These are phyloP conservation scores for Maudiozyma barnettii DNA, from an alignment of 805 yeast genomes.

Conservation along the genomic window DNA sequence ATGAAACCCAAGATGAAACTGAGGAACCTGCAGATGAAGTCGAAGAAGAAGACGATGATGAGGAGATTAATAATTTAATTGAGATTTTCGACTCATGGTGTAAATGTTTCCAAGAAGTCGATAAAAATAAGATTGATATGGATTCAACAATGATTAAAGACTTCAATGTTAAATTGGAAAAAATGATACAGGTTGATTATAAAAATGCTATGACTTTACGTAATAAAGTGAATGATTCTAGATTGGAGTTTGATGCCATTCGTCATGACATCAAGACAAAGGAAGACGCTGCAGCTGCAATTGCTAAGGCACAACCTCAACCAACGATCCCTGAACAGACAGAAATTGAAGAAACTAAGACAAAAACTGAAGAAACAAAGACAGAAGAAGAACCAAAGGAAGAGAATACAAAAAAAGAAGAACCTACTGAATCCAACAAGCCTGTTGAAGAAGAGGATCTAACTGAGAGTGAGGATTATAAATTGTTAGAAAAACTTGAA, in stretches of 20 bases:
- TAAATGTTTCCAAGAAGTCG: constrained; percentile 49
- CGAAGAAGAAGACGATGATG: constrained; percentile 35
- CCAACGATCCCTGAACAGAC: constrained; percentile 32
- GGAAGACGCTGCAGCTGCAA: constrained; percentile 36
- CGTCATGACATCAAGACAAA: constrained; percentile 44
- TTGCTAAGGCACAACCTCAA: background rate
- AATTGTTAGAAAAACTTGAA: constrained; percentile 49
- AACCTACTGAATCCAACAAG: background rate
- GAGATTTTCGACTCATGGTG: constrained; percentile 39
- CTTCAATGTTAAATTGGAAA: constrained; percentile 48
- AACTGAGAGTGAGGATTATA: constrained; percentile 25
- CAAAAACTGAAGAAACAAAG: constrained; percentile 11
- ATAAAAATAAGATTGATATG: constrained; percentile 59
- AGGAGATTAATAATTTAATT: constrained; percentile 43
- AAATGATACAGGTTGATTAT: constrained; percentile 47
- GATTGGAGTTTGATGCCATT: constrained; percentile 60
- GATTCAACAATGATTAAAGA: constrained; percentile 52
- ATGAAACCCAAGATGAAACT: constrained; percentile 22
- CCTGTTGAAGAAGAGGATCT: constrained; percentile 1
- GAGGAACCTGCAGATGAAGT: constrained; percentile 18
- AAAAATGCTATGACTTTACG: constrained; percentile 52
- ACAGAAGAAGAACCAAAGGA: constrained; percentile 9
- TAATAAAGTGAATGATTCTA: constrained; percentile 57
- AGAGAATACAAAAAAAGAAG: constrained; percentile 3
- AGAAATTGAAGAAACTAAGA: constrained; percentile 16